Base-by-base conservation (phyloP, 106 monocot species). In the Phalaenopsis equestris region DNA sequence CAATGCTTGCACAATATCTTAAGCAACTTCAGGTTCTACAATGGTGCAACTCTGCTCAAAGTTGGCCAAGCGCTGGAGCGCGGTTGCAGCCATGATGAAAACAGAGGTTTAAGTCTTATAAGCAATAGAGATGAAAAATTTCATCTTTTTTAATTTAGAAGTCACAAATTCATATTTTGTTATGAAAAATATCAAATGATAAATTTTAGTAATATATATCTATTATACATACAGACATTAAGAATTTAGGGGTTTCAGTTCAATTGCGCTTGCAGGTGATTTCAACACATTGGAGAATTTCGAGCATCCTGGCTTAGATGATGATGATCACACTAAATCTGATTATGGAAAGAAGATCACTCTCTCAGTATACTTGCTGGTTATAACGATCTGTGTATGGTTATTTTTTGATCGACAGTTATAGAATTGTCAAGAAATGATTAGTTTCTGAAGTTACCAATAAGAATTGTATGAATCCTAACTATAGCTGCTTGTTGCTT, bases 11-110 rank as follows among this genome's bases (percentile, higher is more conserved):
- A 88, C 41, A 76, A 78, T 55, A 86, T 91, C 6, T 77, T 94
- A 45, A 30, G 81, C 81, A 90, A 81, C 72, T 98, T 94, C 81
- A 72, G 43, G 41, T 98, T 98, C 84, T 89, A 94, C 75, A 92
- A 98, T n/a, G 92, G 98, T 6, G 92, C 89, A 2, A 77, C 94
- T 1, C 80, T 91, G 3, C 80, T 17, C 41, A 85, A 89, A 58
- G 85, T 92, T 39, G 81, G 79, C 12, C 77, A 81, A 39, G 81
- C 88, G 56, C 85, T 98, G 12, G n/a, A 23, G 3, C 55, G 75
- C 1, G 98, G 92, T 0, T 98, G 98, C 70, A 86, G 92, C 38
- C 79, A 87, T 64, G 42, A 73, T 19, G 41, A 30, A 12, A 55
- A 18, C 39, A 73, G 98, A 88, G 98, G 97, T 89, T 30, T 30